Base-by-base conservation (phyloP, 495 filamentous ascomycete species). In the Penicillium macrosclerotiorum region DNA sequence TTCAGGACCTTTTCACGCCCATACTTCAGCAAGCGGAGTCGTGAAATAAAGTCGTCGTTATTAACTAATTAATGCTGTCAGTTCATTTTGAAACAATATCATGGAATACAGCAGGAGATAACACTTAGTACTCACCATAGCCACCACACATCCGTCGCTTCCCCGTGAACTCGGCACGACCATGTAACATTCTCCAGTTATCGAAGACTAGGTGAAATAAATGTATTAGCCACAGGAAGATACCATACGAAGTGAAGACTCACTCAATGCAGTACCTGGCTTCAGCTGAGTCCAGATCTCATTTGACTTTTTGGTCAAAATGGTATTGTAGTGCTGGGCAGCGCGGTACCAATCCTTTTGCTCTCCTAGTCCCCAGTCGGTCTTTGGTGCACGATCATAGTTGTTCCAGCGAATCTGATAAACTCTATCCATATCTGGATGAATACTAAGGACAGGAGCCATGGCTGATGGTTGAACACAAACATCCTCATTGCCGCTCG, bases 171-270 rank as follows among this genome's bases (percentile, higher is more conserved):
- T 80, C 76, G 16, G 79, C 78, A 50, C 92, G 74, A 3, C 90
- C 92, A 64, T 97, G 92, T 35, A 97, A 65, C 44, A 95, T 88
- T 47, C 92, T 78, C 90, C 90, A 96, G 59, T 97, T 96, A 63
- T 97, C 89, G 61, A 97, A 95, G 14, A 95, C 84, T 89, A 32
- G n/a, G n/a, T n/a, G n/a, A n/a, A n/a, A n/a, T n/a, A n/a, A n/a
- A n/a, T n/a, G n/a, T n/a, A n/a, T n/a, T n/a, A n/a, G n/a, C n/a
- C n/a, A n/a, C n/a, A n/a, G n/a, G n/a, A n/a, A n/a, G n/a, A n/a
- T n/a, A n/a, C n/a, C n/a, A n/a, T n/a, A n/a, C n/a, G n/a, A n/a
- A n/a, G n/a, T n/a, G n/a, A n/a, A n/a, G n/a, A 68, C 81, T 61
- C 68, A 90, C 88, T 83, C 25, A 96, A 45, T n/a, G 84, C 75